Base-by-base conservation (phyloP, 345 rosid species). In the Populus alba region DNA sequence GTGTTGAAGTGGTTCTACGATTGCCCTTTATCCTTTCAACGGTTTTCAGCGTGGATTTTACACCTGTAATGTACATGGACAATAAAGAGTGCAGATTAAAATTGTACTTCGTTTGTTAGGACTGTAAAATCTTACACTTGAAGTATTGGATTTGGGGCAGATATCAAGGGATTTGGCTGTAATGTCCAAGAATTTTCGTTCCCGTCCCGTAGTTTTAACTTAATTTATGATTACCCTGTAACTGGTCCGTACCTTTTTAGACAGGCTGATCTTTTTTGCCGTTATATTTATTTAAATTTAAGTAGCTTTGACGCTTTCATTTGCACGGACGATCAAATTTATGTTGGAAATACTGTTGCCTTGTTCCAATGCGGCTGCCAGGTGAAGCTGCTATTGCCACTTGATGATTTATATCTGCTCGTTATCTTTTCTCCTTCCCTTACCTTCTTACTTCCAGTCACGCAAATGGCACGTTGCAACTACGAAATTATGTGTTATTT, bases 41-140 rank as follows among this genome's bases (percentile, higher is more conserved):
- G 70, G 70, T 71, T 87, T 68, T 55, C 53, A 41, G 69, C 76
- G 11, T 76, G 37, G 67, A 66, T 76, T 59, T 68, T 70, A 68
- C 59, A 38, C 71, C 39, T 79, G 84, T 77, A 76, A 73, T 71
- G 55, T 72, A 76, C 37, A 75, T 41, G 68, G 74, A 78, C 82
- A 75, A 84, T 57, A 75, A 79, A 75, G 29, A 41, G 33, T 79
- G 74, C 78, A 78, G 78, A 78, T 27, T 81, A 75, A 75, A 73
- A 63, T 33, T 75, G 39, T 72, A 53, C 15, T 49, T 79, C 78
- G 78, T 79, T 73, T 80, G 31, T 67, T 67, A 66, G 74, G 53
- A 69, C 33, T 55, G 76, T 80, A 81, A 70, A 80, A 77, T 75
- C 70, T 73, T 45, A 78, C 69, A 68, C 83, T 70, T 80, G 79